Base-by-base conservation (phyloP, 805 yeast genomes). In the Metschnikowia anglica region DNA sequence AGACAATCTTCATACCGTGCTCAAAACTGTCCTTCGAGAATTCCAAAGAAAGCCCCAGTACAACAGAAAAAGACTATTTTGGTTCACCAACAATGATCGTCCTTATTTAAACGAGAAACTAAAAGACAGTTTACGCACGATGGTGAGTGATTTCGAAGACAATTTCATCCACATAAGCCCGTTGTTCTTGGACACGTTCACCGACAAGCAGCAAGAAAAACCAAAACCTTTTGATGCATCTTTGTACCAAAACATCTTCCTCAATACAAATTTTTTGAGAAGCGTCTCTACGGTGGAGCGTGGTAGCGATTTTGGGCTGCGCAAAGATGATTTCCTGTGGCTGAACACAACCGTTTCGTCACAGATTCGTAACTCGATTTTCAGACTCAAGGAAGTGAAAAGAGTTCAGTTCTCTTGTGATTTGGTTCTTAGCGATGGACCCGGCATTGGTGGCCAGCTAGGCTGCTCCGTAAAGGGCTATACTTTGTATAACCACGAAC, bases 71-170 rank as follows among this genome's bases (percentile, higher is more conserved):
- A 81, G 84, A 53, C 63, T 87, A 3, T 75, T 88, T 49, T 65
- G 88, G 56, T 78, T 89, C 55, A 87, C 96, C 0, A 85, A 83
- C 57, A 80, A 83, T 58, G 93, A 85, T 51, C 63, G 62, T 34
- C 97, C 97, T 0, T 74, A 65, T 48, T 68, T 70, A 40, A 65
- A 66, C 6, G 53, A 66, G 6, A 67, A 72, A 12, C 63, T 70
- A 3, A 74, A 73, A 52, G 69, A 68, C 34, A 65, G 77, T 5
- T 65, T 87, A 18, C 74, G 82, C 50, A 76, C 76, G 15, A 67
- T 81, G 4, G 71, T 84, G 11, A 73, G 74, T 29, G 93, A 85
- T 59, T 71, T 81, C 43, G 76, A 77, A 43, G 78, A 79, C 39
- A 66, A 71, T 13, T 65, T 62, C 30, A 79, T 84, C 26, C 66